phyloP scores from a whole-genome alignment of 805 yeast species.

The Wickerhamomyces tratensis region DNA sequence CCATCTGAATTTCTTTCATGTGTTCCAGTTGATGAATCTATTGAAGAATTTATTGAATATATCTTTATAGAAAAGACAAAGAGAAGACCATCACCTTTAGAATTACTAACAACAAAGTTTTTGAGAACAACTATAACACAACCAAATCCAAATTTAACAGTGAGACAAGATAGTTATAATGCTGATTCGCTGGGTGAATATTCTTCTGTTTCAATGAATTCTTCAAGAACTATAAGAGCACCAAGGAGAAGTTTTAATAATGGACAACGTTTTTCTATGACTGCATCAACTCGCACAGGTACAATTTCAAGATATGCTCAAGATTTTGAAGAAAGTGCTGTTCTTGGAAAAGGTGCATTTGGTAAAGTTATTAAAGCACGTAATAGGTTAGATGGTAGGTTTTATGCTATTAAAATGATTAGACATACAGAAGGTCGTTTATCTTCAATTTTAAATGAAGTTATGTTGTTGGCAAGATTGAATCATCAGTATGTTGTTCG shows the following conservation, averaged over 20 bases:
- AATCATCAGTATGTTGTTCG: constrained; percentile 95
- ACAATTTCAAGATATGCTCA: constrained; percentile 65
- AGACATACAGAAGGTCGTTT: constrained; percentile 74
- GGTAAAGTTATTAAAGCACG: constrained; percentile 98
- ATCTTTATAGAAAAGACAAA: constrained; percentile 59
- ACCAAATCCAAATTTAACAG: constrained; percentile 18
- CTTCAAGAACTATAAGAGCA: constrained; percentile 2
- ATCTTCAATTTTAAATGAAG: constrained; percentile 80
- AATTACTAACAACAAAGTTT: constrained; percentile 75
- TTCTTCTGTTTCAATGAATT: constrained; percentile 16
- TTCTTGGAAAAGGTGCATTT: constrained; percentile 89
- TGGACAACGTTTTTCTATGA: constrained; percentile 25
- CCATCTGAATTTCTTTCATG: constrained; percentile 54
- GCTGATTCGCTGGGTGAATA: constrained; percentile 10
- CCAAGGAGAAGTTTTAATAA: constrained; percentile 31
- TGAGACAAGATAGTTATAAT: constrained; percentile 4
- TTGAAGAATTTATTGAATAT: constrained; percentile 54
- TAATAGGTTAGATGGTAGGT: constrained; percentile 86
- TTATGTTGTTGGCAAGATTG: constrained; percentile 79
- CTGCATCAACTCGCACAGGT: constrained; percentile 18
- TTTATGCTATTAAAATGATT: constrained; percentile 89
- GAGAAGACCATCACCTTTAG: constrained; percentile 75
- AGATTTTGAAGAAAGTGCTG: constrained; percentile 92
- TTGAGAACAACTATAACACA: constrained; percentile 59
- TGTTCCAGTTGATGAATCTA: constrained; percentile 39